Base-by-base conservation (phyloP, 495 filamentous ascomycete species). In the Platismatia glauca region DNA sequence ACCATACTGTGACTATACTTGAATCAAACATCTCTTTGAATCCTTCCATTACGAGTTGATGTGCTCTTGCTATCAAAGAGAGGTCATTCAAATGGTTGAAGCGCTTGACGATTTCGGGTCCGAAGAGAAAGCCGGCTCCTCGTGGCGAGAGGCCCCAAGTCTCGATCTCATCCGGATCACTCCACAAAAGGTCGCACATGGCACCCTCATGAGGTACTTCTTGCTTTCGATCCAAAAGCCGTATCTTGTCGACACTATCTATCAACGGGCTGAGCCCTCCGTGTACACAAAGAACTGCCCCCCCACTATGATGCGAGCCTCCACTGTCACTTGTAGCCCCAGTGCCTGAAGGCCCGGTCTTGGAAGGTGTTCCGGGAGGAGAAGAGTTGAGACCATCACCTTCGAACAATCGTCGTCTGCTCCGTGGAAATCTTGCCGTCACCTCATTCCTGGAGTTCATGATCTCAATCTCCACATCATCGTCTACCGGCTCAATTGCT, bases 1-100 rank as follows among this genome's bases (percentile, higher is more conserved):
- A 90, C 94, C 94, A 97, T 55, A 98, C 93, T 0, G 94, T 98
- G 7, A 98, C 94, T 62, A 98, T 96, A 29, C 83, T 88, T 20
- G 82, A 84, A 67, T 97, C 93, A 68, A 97, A 97, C 93, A 97
- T 97, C 77, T 97, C 94, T 74, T 97, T 97, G 75, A 96, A 97
- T 12, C 94, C 94, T 73, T 98, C 94, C 94, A 97, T 98, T 39
- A 98, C 94, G 31, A 98, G 84, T 75, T 98, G 94, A 71, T 98
- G 94, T 22, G 94, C 94, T 60, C 94, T 85, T 56, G 94, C 94
- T 56, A 98, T 92, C 46, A 98, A 79, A 6, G 86, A 89, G 12
- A 98, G 80, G 71, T 95, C 90, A 72, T 98, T 98, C 22, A 82
- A 80, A 72, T 96, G 86, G 72, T 97, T 98, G 78, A 98, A 98